Conservation (phyloP, 164 flowering plant species). For the Umbilicus rupestris region DNA sequence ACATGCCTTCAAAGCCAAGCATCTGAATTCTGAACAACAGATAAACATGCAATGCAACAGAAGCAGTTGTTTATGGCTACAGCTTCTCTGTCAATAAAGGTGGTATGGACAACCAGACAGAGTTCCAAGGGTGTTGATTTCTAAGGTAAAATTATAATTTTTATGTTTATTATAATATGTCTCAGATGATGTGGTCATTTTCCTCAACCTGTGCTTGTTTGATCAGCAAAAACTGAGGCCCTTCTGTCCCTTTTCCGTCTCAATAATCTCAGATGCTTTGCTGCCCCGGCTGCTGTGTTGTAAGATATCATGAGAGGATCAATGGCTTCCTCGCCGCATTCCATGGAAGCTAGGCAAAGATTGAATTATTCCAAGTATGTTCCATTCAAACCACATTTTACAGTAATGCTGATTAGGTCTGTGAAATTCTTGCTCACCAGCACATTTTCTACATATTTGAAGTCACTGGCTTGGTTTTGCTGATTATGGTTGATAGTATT, state of each 20-base stretch:
- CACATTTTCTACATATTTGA: no score
- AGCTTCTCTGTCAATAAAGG: background rate
- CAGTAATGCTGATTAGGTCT: background rate
- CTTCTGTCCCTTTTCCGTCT: background rate
- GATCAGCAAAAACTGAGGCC: background rate
- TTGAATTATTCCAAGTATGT: constrained; percentile 40
- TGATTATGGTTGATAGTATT: background rate
- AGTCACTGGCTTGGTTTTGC: no score
- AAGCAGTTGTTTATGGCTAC: constrained; percentile 6
- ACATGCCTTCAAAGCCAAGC: background rate
- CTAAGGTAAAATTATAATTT: no score
- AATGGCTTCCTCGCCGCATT: constrained; percentile 21
- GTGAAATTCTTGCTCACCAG: background rate
- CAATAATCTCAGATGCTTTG: background rate
- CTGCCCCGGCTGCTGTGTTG: background rate
- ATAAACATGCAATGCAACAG: background rate
- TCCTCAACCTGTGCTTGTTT: background rate
- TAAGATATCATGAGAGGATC: constrained; percentile 23
- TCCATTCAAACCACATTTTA: background rate
- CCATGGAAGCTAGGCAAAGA: constrained; percentile 36
- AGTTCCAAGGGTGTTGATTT: background rate
- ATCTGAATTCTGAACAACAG: background rate
- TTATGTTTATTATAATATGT: no score
- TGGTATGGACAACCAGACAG: background rate
- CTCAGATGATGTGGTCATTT: no score